phyloP scores from a whole-genome alignment of 2,329 filamentous ascomycete genomes.

The Penicillium vulpinum region DNA sequence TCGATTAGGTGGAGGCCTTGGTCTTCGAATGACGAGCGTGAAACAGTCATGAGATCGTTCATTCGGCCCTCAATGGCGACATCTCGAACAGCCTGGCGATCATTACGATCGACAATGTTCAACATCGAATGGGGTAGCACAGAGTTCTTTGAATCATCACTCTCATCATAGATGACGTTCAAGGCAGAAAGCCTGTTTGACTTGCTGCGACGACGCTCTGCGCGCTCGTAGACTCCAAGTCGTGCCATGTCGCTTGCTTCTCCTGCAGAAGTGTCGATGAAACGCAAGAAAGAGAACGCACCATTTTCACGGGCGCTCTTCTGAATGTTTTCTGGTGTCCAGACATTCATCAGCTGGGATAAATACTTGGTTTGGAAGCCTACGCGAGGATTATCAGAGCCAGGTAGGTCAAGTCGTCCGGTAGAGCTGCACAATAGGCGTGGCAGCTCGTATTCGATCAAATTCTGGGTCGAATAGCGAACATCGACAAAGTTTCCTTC shows the following conservation, averaged over 20 bases:
- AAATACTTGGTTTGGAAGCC: conserved; percentile 80
- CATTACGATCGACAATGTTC: conserved; percentile 71
- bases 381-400: conserved; percentile 69
- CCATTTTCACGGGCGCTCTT: conserved; percentile 61
- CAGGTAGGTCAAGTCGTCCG: conserved; percentile 72
- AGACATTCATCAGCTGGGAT: conserved; percentile 84
- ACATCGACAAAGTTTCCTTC: conserved; percentile 80
- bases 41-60: conserved; percentile 75
- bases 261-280: conserved; percentile 72
- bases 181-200: conserved; percentile 64
- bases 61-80: conserved; percentile 72
- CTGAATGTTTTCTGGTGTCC: conserved; percentile 75
- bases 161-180: conserved; percentile 67
- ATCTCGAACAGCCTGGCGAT: conserved; percentile 66
- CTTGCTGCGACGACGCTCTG: conserved; percentile 57
- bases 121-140: conserved; percentile 76
- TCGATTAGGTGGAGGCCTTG: conserved; percentile 78
- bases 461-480: conserved; percentile 80
- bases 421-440: conserved; percentile 77
- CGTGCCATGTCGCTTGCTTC: conserved; percentile 72
- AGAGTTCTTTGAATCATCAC: conserved; percentile 58
- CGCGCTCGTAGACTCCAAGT: conserved; percentile 71
- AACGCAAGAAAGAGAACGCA: conserved; percentile 86
- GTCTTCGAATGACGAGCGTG: conserved; percentile 62
- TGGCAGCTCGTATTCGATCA: conserved; percentile 82